Percentiles rank a stretch among this genome's conserved stretches.
phyloP scores from a whole-genome alignment of 2,329 filamentous ascomycete species.

The Metarhizium anisopliae region DNA sequence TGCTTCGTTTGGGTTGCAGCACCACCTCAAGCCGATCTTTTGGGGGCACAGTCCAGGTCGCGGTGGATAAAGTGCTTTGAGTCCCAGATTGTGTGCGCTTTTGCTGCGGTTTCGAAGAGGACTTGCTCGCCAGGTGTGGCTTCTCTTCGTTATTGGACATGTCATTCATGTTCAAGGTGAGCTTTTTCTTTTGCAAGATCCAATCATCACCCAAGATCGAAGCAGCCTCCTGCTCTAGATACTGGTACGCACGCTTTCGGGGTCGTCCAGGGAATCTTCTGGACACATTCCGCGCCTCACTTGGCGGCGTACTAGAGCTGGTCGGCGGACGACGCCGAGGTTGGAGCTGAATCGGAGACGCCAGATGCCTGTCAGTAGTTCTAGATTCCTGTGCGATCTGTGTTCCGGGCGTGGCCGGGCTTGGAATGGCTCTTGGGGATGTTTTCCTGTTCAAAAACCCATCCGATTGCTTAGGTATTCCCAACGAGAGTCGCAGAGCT shows the following conservation, averaged over 20 bases:
- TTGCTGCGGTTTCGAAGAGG: not conserved
- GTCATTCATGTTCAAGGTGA: not conserved
- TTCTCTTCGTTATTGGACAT: not conserved
- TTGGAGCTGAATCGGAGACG: not conserved
- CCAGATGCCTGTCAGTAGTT: not conserved
- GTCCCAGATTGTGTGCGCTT: not conserved
- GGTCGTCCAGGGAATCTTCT: not conserved
- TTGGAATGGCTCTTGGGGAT: not conserved
- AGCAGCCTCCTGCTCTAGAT: slow-evolving; percentile 1
- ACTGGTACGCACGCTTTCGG: not conserved
- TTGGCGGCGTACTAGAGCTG: not conserved
- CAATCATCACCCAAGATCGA: not conserved
- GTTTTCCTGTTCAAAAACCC: not conserved
- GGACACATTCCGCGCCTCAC: not conserved
- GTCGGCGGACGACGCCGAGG: not conserved
- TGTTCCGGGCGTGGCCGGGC: not conserved
- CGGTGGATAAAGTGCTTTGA: not conserved
- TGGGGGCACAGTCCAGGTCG: not conserved
- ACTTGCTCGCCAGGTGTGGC: not conserved
- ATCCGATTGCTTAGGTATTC: not conserved
- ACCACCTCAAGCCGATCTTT: not conserved
- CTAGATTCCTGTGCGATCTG: not conserved
- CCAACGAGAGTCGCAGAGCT: not conserved
- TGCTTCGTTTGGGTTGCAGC: not conserved
- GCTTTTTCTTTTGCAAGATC: not conserved